phyloP scores from a whole-genome alignment of 106 monocot genomes.

The Xerophyta viscosa region DNA sequence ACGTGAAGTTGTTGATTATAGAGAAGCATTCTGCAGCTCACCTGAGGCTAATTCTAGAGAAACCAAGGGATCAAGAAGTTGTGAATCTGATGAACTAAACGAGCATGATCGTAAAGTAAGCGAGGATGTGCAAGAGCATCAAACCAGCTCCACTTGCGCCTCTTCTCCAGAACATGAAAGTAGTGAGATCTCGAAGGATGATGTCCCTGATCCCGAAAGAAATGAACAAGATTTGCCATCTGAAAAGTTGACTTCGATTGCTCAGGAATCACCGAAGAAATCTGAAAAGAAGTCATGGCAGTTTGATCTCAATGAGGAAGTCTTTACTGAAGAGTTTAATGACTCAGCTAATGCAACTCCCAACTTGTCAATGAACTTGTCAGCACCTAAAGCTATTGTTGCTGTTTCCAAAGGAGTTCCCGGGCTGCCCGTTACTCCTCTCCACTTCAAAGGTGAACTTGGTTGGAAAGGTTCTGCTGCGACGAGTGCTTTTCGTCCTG shows the following conservation, averaged over 20 bases:
- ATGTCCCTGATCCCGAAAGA: constrained; percentile 6
- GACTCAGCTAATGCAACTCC: constrained; percentile 1
- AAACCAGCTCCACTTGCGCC: constrained; percentile 17
- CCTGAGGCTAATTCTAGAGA: constrained; percentile 31
- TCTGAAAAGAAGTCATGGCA: constrained; percentile 10
- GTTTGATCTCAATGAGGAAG: constrained; percentile 75
- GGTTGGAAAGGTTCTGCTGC: constrained; percentile 89
- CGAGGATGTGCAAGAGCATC: constrained; percentile 9
- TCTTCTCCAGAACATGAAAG: constrained; percentile 20
- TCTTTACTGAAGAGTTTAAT: constrained; percentile 31
- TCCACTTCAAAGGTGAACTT: constrained; percentile 52
- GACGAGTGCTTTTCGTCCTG: constrained; percentile 78
- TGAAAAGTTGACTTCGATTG: not conserved
- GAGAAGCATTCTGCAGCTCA: constrained; percentile 62
- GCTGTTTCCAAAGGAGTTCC: constrained; percentile 64
- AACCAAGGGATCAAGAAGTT: constrained; percentile 1
- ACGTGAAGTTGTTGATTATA: constrained; percentile 60
- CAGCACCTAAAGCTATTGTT: constrained; percentile 49
- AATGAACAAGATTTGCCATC: constrained; percentile 13
- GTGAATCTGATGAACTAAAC: constrained; percentile 10
- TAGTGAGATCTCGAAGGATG: constrained; percentile 10
- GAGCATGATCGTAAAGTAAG: constrained; percentile 8
- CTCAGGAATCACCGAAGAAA: constrained; percentile 9
- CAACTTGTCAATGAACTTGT: constrained; percentile 23
- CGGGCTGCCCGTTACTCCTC: constrained; percentile 26